Evolutionary conservation across 2,329 filamentous ascomycete species (phyloP), one percentile per base, ranked within the genome.

Genomic region (Corniculantispora saksenae): DNA sequence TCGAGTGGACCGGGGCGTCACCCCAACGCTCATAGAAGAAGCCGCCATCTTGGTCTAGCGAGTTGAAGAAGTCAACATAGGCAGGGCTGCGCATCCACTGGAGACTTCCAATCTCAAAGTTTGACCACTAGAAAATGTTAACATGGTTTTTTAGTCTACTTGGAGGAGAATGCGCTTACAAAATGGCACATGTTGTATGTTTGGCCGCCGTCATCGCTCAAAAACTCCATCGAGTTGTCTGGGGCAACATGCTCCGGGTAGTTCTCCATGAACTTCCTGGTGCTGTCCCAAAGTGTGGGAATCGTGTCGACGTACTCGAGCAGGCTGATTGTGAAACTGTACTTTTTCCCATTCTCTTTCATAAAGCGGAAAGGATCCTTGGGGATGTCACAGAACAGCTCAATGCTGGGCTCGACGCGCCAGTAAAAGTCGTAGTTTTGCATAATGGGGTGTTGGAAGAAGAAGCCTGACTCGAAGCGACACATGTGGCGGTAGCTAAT

Each of bases 11-110:
- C 0, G 95, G 95, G 2, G 95, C 95, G 82, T 99, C 95, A 12
- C 95, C 95, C 95, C 95, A 99, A 71, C 95, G 85, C 81, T 99
- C 95, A 75, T 99, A 99, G 78, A 97, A 99, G 86, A 99, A 99
- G 27, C 95, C 95, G 45, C 95, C 95, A 0, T 94, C 92, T 23
- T 91, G 94, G 92, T 99, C 95, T 35, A 99, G 87, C 7, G 88
- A 86, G 59, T 94, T 87, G 74, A 99, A 99, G 82, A 89, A 99
- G 79, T 98, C 94, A 53, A 90, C 81, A 80, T 99, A 99, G 25
- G 91, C 86, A 76, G 94, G 83, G 69, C 92, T 95, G 69, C 95
- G 90, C 63, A 99, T 87, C 93, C 95, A 99, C 73, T 96, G 87
- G 47, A 99, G 85, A 79, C 91, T 96, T 69, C 94, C 95, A 71